Conservation (phyloP, 2,329 filamentous ascomycete genomes). For the Malbranchea zuffiana region DNA sequence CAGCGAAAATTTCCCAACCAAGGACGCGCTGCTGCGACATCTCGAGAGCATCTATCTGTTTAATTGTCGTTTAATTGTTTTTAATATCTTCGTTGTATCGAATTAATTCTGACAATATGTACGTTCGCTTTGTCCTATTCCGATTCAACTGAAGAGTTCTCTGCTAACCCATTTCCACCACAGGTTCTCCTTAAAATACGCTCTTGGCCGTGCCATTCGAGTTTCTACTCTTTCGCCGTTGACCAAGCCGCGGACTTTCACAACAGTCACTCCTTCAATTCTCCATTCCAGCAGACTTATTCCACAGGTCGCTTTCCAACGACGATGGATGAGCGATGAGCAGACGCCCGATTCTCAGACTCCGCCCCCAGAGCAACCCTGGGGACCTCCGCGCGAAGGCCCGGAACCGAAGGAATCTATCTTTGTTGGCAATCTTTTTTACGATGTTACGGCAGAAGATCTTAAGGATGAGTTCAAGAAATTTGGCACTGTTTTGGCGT, state of each 20-base stretch:
- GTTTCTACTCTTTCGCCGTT: background rate
- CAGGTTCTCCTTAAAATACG: slow-evolving; percentile 5
- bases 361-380: slow-evolving; percentile 9
- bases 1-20: no score
- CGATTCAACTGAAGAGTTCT: no score
- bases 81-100: no score
- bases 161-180: no score
- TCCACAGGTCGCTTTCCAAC: slow-evolving; percentile 32
- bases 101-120: no score
- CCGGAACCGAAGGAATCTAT: slow-evolving; percentile 37
- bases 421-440: slow-evolving; percentile 61
- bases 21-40: no score
- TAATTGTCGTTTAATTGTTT: no score
- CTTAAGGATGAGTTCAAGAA: slow-evolving; percentile 49
- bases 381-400: slow-evolving; percentile 10
- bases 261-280: slow-evolving; percentile 27
- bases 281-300: slow-evolving; percentile 31
- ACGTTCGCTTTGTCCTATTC: no score
- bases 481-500: slow-evolving; percentile 45
- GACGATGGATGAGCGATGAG: slow-evolving; percentile 40
- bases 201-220: slow-evolving; percentile 2
- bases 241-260: slow-evolving; percentile 17
- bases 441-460: slow-evolving; percentile 53
- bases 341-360: slow-evolving; percentile 19
- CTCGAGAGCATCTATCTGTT: no score